These are phyloP conservation scores for Metarhizium sp. DNA, from an alignment of 2,329 filamentous ascomycete genomes.

Conservation along the genomic window DNA sequence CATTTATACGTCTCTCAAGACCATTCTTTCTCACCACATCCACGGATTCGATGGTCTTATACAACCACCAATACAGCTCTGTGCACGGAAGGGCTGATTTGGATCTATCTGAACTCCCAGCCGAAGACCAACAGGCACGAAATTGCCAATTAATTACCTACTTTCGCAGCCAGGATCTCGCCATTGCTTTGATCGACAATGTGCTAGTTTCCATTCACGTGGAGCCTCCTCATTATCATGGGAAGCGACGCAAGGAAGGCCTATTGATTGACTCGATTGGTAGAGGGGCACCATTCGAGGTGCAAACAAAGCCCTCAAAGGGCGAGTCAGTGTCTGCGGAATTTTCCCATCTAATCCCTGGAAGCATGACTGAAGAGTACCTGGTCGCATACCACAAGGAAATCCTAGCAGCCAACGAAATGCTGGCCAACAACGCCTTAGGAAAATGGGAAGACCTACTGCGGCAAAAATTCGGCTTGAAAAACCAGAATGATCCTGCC, in stretches of 20 bases:
- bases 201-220: slow-evolving; percentile 60
- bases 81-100: slow-evolving; percentile 41
- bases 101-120: slow-evolving; percentile 31
- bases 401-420: slow-evolving; percentile 35
- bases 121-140: slow-evolving; percentile 24
- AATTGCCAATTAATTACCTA: slow-evolving; percentile 45
- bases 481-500: slow-evolving; percentile 15
- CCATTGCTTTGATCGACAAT: slow-evolving; percentile 53
- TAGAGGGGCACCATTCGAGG: slow-evolving; percentile 41
- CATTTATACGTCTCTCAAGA: slow-evolving; percentile 58
- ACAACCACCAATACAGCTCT: slow-evolving; percentile 60
- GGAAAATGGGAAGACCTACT: slow-evolving; percentile 40
- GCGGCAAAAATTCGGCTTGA: slow-evolving; percentile 38
- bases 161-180: slow-evolving; percentile 56
- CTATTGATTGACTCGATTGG: slow-evolving; percentile 67
- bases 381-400: slow-evolving; percentile 35
- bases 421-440: slow-evolving; percentile 36
- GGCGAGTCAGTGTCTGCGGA: slow-evolving; percentile 20
- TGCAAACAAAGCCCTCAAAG: slow-evolving; percentile 23
- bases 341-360: slow-evolving; percentile 32
- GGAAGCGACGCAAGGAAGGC: slow-evolving; percentile 48
- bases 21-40: slow-evolving; percentile 58
- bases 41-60: slow-evolving; percentile 45
- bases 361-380: slow-evolving; percentile 41
- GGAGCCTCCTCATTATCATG: slow-evolving; percentile 49